Evolutionary conservation across 1,284 basidiomycete genomes (phyloP).

Genomic region (Naganishia albida): DNA sequence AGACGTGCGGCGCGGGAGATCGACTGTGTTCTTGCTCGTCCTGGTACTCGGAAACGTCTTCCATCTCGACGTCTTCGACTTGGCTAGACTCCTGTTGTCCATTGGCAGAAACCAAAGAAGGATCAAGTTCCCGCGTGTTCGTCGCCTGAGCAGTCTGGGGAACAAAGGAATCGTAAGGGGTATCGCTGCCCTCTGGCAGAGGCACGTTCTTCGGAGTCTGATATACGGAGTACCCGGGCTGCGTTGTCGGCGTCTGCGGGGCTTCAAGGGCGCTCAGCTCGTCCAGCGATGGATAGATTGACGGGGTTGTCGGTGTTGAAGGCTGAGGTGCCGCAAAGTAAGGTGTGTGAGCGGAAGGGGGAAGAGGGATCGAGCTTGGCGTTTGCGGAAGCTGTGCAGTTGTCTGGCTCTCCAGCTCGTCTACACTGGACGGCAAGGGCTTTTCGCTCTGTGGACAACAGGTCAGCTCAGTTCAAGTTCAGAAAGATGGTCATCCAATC

Average conservation of each 20-base stretch:
- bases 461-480: background rate
- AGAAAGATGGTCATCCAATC: background rate
- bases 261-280: slow-evolving; percentile 6
- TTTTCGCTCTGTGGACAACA: background rate
- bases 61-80: slow-evolving; percentile 31
- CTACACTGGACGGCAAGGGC: background rate
- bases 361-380: slow-evolving; percentile 40
- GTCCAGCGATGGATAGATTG: slow-evolving; percentile 25
- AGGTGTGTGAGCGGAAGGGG: slow-evolving; percentile 36
- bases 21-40: slow-evolving; percentile 1
- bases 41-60: slow-evolving; percentile 26
- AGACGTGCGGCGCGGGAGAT: slow-evolving; percentile 12
- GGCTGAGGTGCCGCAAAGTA: slow-evolving; percentile 30
- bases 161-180: slow-evolving; percentile 35
- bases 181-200: slow-evolving; percentile 36
- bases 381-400: slow-evolving; percentile 8
- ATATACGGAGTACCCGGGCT: background rate
- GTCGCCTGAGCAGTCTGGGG: slow-evolving; percentile 16
- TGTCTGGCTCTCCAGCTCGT: background rate
- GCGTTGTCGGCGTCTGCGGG: slow-evolving; percentile 12
- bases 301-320: slow-evolving; percentile 15
- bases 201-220: slow-evolving; percentile 40
- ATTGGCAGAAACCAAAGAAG: background rate
- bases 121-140: slow-evolving; percentile 6
- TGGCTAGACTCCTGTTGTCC: background rate